Evolutionary conservation across 2,329 filamentous ascomycete genomes (phyloP).

Genomic region (Neopestalotiopsis clavispora): DNA sequence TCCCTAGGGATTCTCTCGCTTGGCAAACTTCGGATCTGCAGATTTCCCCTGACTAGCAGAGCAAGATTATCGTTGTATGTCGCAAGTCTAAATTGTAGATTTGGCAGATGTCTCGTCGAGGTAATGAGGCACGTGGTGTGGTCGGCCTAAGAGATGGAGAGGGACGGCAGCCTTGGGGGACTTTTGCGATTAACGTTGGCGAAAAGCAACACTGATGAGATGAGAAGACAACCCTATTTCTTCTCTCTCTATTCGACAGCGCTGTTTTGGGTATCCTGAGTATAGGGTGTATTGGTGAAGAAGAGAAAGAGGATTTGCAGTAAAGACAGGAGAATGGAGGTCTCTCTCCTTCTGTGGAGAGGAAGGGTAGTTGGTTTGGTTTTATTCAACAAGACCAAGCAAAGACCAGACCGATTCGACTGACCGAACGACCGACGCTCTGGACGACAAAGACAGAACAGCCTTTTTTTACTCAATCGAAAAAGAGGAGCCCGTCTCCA

Average conservation of each 20-base stretch:
- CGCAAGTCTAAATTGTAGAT: conserved; percentile 1
- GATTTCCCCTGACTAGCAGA: background rate
- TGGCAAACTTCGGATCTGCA: background rate
- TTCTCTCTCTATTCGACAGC: background rate
- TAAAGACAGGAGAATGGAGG: background rate
- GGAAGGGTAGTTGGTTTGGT: background rate
- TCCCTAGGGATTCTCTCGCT: background rate
- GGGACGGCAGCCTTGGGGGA: background rate
- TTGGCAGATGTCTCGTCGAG: background rate
- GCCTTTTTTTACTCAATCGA: background rate
- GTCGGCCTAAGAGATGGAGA: background rate
- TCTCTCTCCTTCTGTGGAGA: background rate
- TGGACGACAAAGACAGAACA: background rate
- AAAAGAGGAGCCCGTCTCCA: conserved; percentile 5
- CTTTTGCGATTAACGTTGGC: background rate
- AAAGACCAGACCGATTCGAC: background rate
- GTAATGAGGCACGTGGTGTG: background rate
- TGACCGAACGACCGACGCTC: no score
- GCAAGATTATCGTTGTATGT: background rate
- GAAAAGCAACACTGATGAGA: conserved; percentile 6
- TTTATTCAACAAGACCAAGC: conserved; percentile 3
- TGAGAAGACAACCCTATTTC: conserved; percentile 12
- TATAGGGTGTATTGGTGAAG: background rate
- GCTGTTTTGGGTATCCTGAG: background rate
- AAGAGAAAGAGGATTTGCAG: background rate